Base-by-base conservation (phyloP, 805 yeast species). In the Barnettozyma wickerhamii region DNA sequence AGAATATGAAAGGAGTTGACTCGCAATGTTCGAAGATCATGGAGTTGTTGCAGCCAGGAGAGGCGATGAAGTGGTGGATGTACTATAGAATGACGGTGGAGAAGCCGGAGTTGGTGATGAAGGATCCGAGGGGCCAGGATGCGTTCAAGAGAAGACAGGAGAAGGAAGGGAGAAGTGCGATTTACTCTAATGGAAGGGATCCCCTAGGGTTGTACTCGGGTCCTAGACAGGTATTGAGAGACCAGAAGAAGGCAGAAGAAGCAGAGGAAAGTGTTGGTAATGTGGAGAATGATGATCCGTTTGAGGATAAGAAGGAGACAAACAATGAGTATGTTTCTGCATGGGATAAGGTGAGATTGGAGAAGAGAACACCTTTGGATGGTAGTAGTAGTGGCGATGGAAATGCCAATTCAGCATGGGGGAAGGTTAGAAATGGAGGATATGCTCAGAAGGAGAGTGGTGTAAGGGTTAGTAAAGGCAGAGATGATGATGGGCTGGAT, bases 21-120 rank as follows among this genome's bases (percentile, higher is more conserved):
- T 51, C 37, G 56, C 62, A 35, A 53, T 69, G 63, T 32, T 65
- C 50, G n/a, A 46, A 50, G 10, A 52, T 53, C 5, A 54, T 58
- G 3, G 42, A 52, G 12, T 41, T 65, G 18, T 43, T 68, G 15
- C 53, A 56, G 21, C 58, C 60, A 10, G 61, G 59, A 0, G 59
- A 62, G 32, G 55, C 70, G 5, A 51, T 66, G 2, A 62, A 55
- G 52, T 75, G 79, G 79, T 63, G 72, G 30, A 51, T 68, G 19
- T 82, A 82, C 56, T 81, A 74, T 55, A 62, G 66, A 35, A 58
- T 67, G 43, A 71, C 84, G 0, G 63, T 69, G 29, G 65, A 66
- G 14, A 74, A 81, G 49, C 78, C 81, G 0, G 68, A 66, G 17
- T 66, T 67, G 36, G 64, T 74, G 29, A 59, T 81, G 48, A 73